A percentile compares a stretch with the other conserved stretches of the same genome.
These are phyloP conservation scores for Eucalyptus cladocalyx DNA, from an alignment of 345 rosid species.

Conservation along the genomic window DNA sequence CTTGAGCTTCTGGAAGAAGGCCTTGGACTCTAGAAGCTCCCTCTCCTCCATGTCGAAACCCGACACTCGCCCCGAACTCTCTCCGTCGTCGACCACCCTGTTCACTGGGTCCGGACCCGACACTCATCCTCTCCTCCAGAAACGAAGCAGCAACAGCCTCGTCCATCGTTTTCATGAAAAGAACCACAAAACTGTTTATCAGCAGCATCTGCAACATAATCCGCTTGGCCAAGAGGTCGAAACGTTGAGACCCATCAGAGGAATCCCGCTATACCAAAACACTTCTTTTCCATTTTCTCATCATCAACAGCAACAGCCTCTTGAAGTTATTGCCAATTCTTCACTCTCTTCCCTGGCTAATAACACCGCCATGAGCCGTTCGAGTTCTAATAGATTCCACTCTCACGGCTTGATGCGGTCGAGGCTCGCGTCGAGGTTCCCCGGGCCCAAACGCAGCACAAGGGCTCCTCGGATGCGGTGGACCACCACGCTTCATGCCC, in stretches of 20 bases:
- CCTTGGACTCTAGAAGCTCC: neutral
- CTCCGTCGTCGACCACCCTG: slow-evolving; percentile 49
- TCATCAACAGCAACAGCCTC: neutral
- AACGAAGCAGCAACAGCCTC: neutral
- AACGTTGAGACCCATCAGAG: slow-evolving; percentile 71
- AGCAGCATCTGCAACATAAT: slow-evolving; percentile 11
- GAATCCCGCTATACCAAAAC: slow-evolving; percentile 55
- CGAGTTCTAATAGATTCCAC: slow-evolving; percentile 5
- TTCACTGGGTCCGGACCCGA: neutral
- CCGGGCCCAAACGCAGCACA: slow-evolving; percentile 30
- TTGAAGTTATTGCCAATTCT: neutral
- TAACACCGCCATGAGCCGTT: slow-evolving; percentile 1
- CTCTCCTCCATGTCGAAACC: neutral
- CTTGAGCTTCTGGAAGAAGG: slow-evolving; percentile 31
- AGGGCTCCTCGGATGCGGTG: slow-evolving; percentile 89
- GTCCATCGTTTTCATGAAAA: neutral
- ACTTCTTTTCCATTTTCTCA: slow-evolving; percentile 4
- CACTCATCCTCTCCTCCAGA: neutral
- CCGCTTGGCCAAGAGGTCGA: slow-evolving; percentile 43
- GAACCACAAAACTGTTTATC: neutral
- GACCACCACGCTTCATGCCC: slow-evolving; percentile 97
- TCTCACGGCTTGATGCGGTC: slow-evolving; percentile 25
- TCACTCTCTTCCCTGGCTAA: neutral
- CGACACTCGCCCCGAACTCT: slow-evolving; percentile 29
- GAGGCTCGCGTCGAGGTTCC: slow-evolving; percentile 68